Conservation (phyloP, 129 eudicot species). For the Ambrosia artemisiifolia region DNA sequence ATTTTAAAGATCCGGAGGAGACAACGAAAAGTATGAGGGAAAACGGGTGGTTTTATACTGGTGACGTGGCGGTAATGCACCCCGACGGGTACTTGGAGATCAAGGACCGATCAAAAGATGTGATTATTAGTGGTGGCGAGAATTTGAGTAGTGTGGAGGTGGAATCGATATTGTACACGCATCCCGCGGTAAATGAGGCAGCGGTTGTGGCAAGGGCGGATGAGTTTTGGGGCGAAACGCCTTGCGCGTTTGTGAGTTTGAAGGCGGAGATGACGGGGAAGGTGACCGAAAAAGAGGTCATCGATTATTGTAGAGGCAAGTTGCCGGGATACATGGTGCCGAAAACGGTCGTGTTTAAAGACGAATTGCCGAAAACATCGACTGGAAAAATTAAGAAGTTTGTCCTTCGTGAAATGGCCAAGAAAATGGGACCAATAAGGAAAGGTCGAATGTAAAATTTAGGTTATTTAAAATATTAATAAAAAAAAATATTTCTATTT, state of each 20-base stretch:
- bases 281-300: slow-evolving; percentile 36
- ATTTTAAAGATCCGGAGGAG: slow-evolving; percentile 43
- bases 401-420: slow-evolving; percentile 51
- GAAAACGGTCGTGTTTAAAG: slow-evolving; percentile 51
- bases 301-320: slow-evolving; percentile 39
- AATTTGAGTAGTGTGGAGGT: slow-evolving; percentile 67
- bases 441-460: slow-evolving; percentile 27
- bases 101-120: slow-evolving; percentile 53
- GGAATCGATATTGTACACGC: slow-evolving; percentile 45
- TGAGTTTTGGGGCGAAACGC: slow-evolving; percentile 61
- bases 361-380: slow-evolving; percentile 58
- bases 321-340: slow-evolving; percentile 63
- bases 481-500: neutral
- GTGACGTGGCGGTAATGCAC: slow-evolving; percentile 64
- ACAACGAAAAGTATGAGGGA: slow-evolving; percentile 41
- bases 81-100: slow-evolving; percentile 59
- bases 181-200: slow-evolving; percentile 50
- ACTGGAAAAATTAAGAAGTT: slow-evolving; percentile 61
- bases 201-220: slow-evolving; percentile 63
- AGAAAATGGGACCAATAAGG: slow-evolving; percentile 26
- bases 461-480: neutral
- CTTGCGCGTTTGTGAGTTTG: slow-evolving; percentile 65
- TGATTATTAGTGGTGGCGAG: slow-evolving; percentile 60
- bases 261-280: slow-evolving; percentile 31
- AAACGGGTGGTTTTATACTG: slow-evolving; percentile 58